phyloP scores from a whole-genome alignment of 495 filamentous ascomycete species.

The Hypoxylon perforatum region DNA sequence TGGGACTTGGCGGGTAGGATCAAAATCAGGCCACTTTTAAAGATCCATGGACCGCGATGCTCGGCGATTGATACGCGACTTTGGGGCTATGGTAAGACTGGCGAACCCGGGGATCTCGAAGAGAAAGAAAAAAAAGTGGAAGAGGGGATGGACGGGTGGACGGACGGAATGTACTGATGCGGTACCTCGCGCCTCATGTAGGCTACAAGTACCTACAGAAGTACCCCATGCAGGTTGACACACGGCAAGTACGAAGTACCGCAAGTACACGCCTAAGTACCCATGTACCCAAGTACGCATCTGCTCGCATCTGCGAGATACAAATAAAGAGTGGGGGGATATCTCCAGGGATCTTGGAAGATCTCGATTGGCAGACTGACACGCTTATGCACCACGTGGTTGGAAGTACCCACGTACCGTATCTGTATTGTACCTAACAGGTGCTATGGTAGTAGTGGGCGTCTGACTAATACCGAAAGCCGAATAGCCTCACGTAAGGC shows the following conservation, averaged over 20 bases:
- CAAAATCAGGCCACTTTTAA: conserved; percentile 32
- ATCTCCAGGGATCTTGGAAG: conserved; percentile 41
- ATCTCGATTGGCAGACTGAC: conserved; percentile 43
- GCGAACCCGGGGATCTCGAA: conserved; percentile 29
- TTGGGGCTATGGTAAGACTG: conserved; percentile 20
- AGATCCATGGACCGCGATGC: conserved; percentile 13
- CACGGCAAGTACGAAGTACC: too few relatives aligned
- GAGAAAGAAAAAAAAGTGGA: too few relatives aligned
- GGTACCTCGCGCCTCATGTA: too few relatives aligned
- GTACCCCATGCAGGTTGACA: too few relatives aligned
- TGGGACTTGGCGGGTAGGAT: conserved; percentile 33
- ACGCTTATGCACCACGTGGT: conserved; percentile 37
- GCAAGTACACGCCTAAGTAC: too few relatives aligned
- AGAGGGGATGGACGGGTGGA: not conserved
- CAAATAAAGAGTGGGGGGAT: conserved; percentile 26
- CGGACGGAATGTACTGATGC: too few relatives aligned
- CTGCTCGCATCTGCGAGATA: conserved; percentile 27
- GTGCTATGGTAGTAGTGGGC: not conserved
- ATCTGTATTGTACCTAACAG: conserved; percentile 13
- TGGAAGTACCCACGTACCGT: conserved; percentile 15
- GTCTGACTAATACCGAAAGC: conserved; percentile 1
- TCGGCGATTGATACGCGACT: conserved; percentile 5
- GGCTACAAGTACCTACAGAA: too few relatives aligned
- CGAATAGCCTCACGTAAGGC: not conserved
- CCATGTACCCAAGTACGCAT: conserved; percentile 21